These are phyloP conservation scores for Pseudogymnoascus sp. DNA, from an alignment of 2,329 filamentous ascomycete species.

Conservation along the genomic window DNA sequence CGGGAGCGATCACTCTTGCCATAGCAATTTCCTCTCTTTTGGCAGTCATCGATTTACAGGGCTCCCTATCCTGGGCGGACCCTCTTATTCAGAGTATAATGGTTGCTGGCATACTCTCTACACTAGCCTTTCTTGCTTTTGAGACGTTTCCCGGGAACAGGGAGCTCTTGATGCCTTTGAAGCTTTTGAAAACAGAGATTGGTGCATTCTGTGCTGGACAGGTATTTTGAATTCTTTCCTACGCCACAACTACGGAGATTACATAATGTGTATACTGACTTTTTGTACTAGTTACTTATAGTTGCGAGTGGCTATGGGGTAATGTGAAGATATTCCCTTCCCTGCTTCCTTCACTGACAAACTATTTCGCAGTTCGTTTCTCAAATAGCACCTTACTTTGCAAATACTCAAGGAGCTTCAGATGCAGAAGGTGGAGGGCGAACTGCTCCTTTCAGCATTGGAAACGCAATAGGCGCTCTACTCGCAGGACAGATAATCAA, in stretches of 20 bases:
- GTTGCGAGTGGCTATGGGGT: conserved; percentile 18
- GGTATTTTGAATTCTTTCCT: conserved; percentile 8
- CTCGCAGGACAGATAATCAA: conserved; percentile 8
- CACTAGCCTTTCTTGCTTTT: conserved; percentile 13
- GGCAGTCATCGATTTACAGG: conserved; percentile 15
- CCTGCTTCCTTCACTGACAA: conserved; percentile 4
- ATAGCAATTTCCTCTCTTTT: conserved; percentile 17
- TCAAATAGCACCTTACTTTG: conserved; percentile 16
- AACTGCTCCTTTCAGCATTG: conserved; percentile 4
- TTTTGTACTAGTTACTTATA: conserved; percentile 12
- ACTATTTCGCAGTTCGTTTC: conserved; percentile 15
- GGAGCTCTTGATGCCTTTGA: conserved; percentile 17
- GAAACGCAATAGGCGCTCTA: not conserved
- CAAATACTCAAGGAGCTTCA: conserved; percentile 7
- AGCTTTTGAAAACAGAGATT: conserved; percentile 17
- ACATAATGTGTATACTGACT: conserved; percentile 1
- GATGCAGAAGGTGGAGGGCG: conserved; percentile 1
- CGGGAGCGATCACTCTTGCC: conserved; percentile 17
- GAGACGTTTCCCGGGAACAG: conserved; percentile 17
- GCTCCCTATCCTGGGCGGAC: conserved; percentile 14
- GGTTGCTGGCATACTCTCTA: conserved; percentile 12
- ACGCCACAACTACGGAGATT: not conserved
- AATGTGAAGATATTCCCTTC: conserved; percentile 5
- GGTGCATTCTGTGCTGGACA: conserved; percentile 17
- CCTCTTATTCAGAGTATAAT: conserved; percentile 13